These are phyloP conservation scores for Melanopsichium pennsylvanicum DNA, from an alignment of 1,284 basidiomycete genomes.

Conservation along the genomic window DNA sequence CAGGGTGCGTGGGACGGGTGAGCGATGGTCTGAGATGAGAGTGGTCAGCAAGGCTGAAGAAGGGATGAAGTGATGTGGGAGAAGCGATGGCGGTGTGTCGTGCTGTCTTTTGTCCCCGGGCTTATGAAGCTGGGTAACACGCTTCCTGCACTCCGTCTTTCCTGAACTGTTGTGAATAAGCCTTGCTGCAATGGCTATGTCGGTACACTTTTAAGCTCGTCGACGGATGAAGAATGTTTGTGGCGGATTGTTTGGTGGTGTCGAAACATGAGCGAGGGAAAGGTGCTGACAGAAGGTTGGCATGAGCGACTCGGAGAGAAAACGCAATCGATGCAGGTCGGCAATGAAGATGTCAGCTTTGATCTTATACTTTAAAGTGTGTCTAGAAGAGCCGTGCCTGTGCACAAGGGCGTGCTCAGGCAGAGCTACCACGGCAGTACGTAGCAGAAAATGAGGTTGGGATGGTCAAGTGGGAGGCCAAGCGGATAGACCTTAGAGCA, in stretches of 20 bases:
- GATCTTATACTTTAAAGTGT: no score
- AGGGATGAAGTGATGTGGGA: background rate
- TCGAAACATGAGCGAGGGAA: background rate
- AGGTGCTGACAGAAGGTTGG: background rate
- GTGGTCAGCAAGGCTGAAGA: background rate
- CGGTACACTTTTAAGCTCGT: no score
- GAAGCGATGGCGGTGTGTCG: background rate
- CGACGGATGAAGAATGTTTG: background rate
- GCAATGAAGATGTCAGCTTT: background rate
- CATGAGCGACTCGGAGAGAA: no score
- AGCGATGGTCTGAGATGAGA: no score
- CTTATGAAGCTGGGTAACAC: constrained; percentile 1
- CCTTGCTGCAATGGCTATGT: no score
- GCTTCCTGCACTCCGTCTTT: no score
- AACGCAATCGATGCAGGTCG: background rate
- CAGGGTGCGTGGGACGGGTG: no score
- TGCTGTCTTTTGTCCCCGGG: background rate
- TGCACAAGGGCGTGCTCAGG: no score
- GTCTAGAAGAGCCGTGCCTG: no score
- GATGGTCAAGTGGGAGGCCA: background rate
- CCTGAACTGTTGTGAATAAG: no score
- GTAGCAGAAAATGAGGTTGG: background rate
- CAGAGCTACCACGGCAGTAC: no score
- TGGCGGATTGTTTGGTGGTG: background rate
- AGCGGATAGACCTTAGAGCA: no score